Base-by-base conservation (phyloP, 805 yeast species). In the Candida alai region DNA sequence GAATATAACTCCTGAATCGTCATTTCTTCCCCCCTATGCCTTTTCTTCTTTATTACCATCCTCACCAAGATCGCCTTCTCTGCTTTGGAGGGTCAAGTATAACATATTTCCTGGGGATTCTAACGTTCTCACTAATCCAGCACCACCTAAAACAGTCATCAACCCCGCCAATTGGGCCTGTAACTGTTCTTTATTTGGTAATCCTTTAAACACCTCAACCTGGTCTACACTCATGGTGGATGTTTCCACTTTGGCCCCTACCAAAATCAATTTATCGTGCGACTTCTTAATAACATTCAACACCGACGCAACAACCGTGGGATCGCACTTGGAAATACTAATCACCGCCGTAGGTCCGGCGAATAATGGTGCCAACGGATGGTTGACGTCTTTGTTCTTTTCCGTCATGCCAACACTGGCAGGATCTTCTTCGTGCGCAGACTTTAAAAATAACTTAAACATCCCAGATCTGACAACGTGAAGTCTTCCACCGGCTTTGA, bases 281-380 rank as follows among this genome's bases (percentile, higher is more conserved):
- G 81, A 74, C 26, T 68, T 56, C 45, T 77, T 80, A 31, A 88
- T 53, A 19, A 77, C 54, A 49, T 75, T 80, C 47, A 85, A 59
- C 4, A 85, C 75, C 35, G 68, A 65, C 19, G 74, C 74, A 8
- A 89, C 84, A 14, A 65, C 62, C 11, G 61, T 48, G n/a, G 97
- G 96, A 43, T 87, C 81, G 22, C 83, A 66, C 40, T 72, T 76
- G 28, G 75, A 75, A 40, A 87, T 72, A 14, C 83, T 57, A 37
- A 90, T 76, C 7, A 84, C 70, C 1, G 94, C 94, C 2, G 95
- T 81, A 16, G 97, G 96, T 6, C 97, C 97, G 40, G 65, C 64
- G 39, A 93, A 70, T 35, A 88, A 65, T 7, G 80, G 77, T 17
- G 73, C 55, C 45, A 90, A 60, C 11, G 95, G 95, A 56, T 86